Evolutionary conservation across 495 filamentous ascomycete genomes (phyloP), one percentile per base, ranked within the genome.

Genomic region (Hyaloscypha hepaticicola): DNA sequence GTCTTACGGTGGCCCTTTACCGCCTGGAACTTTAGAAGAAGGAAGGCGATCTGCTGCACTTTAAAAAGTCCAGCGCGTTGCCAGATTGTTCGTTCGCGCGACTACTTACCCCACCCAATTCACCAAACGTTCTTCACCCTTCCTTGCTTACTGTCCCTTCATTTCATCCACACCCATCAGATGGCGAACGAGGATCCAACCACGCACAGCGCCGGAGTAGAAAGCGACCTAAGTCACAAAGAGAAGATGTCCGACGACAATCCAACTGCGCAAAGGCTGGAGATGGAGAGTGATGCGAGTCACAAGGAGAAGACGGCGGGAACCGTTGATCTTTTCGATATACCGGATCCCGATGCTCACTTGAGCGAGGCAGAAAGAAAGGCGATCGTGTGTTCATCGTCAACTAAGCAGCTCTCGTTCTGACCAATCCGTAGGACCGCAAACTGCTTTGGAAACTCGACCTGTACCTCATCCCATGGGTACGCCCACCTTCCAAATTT

Each of bases 381-480:
- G 21, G 63, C 63, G 9, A 65, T 65, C 16, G 63, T 65, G 55
- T 58, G 55, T 53, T 33, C 9, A 8, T 7, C 55, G 53, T 25
- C 22, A 1, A 34, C 24, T 16, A 34, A 60, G 2, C 31, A 27
- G 3, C 24, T 58, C 9, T 16, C 24, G 12, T 24, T 34, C 28
- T 24, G 25, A 24, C 56, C 22, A 45, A 33, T 51, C n/a, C 19
- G 1, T 61, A 65, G 57, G 63, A 60, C n/a, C 5, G 63, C 31
- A 78, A 78, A 34, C 79, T 93, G 7, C 68, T 93, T 1, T 81
- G 87, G 79, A 88, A 86, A 69, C 79, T 93, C 5, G 90, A 93
- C 63, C 59, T 86, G 24, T 79, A 79, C n/a, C 80, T 93, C 3
- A 87, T 93, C 28, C 90, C 90, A 38, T 92, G 88, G 90, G 70